Conservation (phyloP, 1,284 basidiomycete genomes). For the Megacollybia platyphylla region DNA sequence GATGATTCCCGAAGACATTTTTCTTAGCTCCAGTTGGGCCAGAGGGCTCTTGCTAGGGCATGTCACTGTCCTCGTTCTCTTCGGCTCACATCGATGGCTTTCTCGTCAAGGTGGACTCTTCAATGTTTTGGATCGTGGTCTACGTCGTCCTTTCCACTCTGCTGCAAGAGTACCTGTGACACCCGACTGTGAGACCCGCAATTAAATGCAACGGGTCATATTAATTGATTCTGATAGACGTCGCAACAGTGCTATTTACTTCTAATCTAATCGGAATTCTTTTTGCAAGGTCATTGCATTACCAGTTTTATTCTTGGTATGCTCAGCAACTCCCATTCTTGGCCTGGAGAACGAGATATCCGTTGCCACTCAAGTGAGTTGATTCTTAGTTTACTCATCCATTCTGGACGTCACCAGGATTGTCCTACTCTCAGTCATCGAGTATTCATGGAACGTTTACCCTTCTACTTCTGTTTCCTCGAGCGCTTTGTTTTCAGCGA, state of each 20-base stretch:
- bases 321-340: constrained; percentile 87
- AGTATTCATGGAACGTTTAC: constrained; percentile 83
- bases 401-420: constrained; percentile 30
- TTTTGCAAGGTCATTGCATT: constrained; percentile 93
- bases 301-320: constrained; percentile 99
- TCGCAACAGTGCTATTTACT: constrained; percentile 76
- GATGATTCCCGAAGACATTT: constrained; percentile 66
- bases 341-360: constrained; percentile 62
- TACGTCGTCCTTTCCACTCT: constrained; percentile 37
- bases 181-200: constrained; percentile 41
- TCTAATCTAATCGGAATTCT: constrained; percentile 88
- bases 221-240: constrained; percentile 35
- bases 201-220: neutral
- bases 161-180: constrained; percentile 32
- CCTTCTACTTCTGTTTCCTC: constrained; percentile 74
- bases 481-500: constrained; percentile 41
- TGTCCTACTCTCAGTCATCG: constrained; percentile 47
- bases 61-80: constrained; percentile 41
- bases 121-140: constrained; percentile 39
- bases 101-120: constrained; percentile 49
- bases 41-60: constrained; percentile 58
- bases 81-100: constrained; percentile 70
- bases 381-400: neutral
- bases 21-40: constrained; percentile 59
- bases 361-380: constrained; percentile 47